Evolutionary conservation across 495 filamentous ascomycete species (phyloP), one percentile per base, ranked within the genome.

Genomic region (Aspergillus cavernicola): DNA sequence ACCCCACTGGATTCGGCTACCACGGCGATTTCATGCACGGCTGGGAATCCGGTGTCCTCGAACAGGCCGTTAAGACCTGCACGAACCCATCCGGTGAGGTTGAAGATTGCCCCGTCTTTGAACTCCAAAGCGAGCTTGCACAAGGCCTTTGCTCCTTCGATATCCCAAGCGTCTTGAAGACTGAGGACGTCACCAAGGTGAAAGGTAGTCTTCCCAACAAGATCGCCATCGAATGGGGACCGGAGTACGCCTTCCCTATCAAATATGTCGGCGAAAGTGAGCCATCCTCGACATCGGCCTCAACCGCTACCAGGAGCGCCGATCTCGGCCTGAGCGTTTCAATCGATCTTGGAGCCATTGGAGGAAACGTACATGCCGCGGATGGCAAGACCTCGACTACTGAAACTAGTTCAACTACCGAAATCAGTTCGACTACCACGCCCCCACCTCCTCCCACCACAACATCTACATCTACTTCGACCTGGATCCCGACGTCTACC

Each of bases 11-110:
- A 35, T 91, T 75, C 50, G 89, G 88, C 15, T 90, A 90, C 59
- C 90, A 96, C 58, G 90, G 80, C 24, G 90, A 96, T 63, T 95
- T 95, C 70, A 87, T 95, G 59, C 80, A 74, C 40, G 90, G 86
- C 32, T 96, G 90, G 90, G 80, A 91, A 19, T 62, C 65, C 4
- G 70, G 67, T 20, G 50, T 71, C 39, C 64, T 76, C n/a, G 65
- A 74, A 38, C 12, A 73, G 29, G 75, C 74, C 22, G 61, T 75
- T n/a, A 53, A 77, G 12, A 60, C 64, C 28, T 81, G 79, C 68
- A 80, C 77, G 11, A 78, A 77, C 64, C 65, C 57, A 7, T 73
- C 75, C 6, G 85, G 85, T 12, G 28, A 69, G 19, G 71, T 86
- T 22, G 38, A 62, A 12, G 81, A 80, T 49, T 88, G 85, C 65